Percentiles rank a stretch among this genome's conserved stretches.
Conservation (phyloP, 2,329 filamentous ascomycete species). For the Exophiala spinifera region DNA sequence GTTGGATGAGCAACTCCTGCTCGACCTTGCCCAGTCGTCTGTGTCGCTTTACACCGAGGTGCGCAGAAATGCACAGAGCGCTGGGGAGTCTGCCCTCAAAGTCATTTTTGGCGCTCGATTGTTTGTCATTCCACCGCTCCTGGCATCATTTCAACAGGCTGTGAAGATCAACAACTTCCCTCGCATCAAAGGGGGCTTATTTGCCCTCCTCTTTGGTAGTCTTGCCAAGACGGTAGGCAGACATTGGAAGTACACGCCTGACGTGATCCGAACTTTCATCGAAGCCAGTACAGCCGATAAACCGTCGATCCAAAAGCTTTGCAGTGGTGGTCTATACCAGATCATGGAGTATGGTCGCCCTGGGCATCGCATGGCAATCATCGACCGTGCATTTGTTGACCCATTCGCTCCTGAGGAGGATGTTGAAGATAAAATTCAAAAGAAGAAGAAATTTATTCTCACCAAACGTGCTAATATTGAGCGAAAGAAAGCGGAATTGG, state of each 20-base stretch:
- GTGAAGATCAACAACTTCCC: conserved; percentile 79
- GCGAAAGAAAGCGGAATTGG: conserved; percentile 73
- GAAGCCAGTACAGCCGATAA: conserved; percentile 87
- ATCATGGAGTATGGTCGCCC: conserved; percentile 90
- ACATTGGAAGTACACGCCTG: conserved; percentile 92
- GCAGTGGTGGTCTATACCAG: conserved; percentile 74
- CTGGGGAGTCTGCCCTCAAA: conserved; percentile 90
- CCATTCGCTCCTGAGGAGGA: conserved; percentile 68
- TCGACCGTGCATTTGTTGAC: conserved; percentile 68
- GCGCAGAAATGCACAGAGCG: conserved; percentile 85
- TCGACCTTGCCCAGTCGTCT: conserved; percentile 85
- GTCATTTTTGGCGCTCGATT: conserved; percentile 83
- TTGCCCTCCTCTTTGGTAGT: conserved; percentile 83
- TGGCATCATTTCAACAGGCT: conserved; percentile 73
- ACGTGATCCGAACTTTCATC: conserved; percentile 86
- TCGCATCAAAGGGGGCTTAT: conserved; percentile 91
- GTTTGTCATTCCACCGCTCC: conserved; percentile 82
- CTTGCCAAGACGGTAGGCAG: conserved; percentile 81
- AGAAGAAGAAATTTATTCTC: conserved; percentile 70
- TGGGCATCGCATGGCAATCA: conserved; percentile 78
- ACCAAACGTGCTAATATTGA: conserved; percentile 76
- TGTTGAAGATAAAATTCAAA: conserved; percentile 58
- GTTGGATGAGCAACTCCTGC: conserved; percentile 78
- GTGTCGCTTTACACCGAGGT: conserved; percentile 93
- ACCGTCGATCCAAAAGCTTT: conserved; percentile 87